These are phyloP conservation scores for Tulasnella sp. DNA, from an alignment of 768 basidiomycete genomes.

Conservation along the genomic window DNA sequence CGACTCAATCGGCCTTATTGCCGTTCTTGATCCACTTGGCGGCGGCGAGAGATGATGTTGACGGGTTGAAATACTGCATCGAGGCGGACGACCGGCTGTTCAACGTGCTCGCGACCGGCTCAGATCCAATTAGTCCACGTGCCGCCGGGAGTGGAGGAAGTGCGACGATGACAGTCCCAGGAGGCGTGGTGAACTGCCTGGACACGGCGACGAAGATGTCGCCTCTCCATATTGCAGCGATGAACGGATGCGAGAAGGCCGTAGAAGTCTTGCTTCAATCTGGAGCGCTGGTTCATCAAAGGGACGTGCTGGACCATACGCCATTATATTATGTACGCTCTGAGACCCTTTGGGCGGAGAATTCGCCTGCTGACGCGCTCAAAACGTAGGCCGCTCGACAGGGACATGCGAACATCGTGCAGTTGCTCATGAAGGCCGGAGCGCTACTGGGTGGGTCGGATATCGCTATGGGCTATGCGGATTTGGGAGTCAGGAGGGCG, in stretches of 20 bases:
- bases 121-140: constrained; percentile 13
- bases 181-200: constrained; percentile 61
- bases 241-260: constrained; percentile 44
- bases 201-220: constrained; percentile 61
- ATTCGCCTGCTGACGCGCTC: neutral
- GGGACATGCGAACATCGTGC: constrained; percentile 48
- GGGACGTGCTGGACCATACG: constrained; percentile 73
- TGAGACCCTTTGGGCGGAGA: neutral
- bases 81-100: constrained; percentile 12
- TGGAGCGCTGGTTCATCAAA: constrained; percentile 71
- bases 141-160: constrained; percentile 42
- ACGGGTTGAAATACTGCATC: constrained; percentile 51
- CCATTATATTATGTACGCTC: constrained; percentile 63
- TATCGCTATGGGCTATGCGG: constrained; percentile 36
- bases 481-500: constrained; percentile 37
- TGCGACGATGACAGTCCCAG: constrained; percentile 32
- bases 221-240: constrained; percentile 66
- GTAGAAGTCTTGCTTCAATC: constrained; percentile 45
- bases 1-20: constrained; percentile 56
- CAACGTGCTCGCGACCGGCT: neutral
- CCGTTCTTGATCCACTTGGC: constrained; percentile 75
- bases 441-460: constrained; percentile 35
- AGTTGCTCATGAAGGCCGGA: constrained; percentile 56
- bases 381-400: constrained; percentile 57
- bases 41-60: constrained; percentile 55